A percentile compares a stretch with the other conserved stretches of the same genome.
These are phyloP conservation scores for Pterocarpus macrocarpus DNA, from an alignment of 306 rosid genomes.

Conservation along the genomic window DNA sequence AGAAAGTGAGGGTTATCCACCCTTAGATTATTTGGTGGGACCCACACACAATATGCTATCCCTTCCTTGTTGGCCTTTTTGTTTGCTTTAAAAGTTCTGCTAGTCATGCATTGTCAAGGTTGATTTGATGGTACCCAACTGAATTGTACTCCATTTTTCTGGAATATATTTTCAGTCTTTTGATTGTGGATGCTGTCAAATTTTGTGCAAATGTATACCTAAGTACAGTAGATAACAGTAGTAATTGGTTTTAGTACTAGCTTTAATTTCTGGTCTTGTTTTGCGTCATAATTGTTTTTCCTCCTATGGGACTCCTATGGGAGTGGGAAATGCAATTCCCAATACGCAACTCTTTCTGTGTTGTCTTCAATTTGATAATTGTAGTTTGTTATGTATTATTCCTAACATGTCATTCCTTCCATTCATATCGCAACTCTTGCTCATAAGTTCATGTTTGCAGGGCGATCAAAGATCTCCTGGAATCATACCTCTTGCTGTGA, in stretches of 20 bases:
- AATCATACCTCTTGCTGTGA: constrained; percentile 96
- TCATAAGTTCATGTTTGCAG: constrained; percentile 62
- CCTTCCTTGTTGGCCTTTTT: neutral
- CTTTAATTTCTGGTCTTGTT: constrained; percentile 20
- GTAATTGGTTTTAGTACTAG: neutral
- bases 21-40: too few relatives aligned
- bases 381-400: neutral
- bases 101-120: constrained; percentile 6
- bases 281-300: neutral
- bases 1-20: too few relatives aligned
- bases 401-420: constrained; percentile 2
- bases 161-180: neutral
- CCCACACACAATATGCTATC: neutral
- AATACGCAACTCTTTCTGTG: neutral
- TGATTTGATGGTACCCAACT: constrained; percentile 15
- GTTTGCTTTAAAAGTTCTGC: constrained; percentile 12
- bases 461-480: constrained; percentile 99
- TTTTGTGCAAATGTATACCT: constrained; percentile 7
- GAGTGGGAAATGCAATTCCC: neutral
- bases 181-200: neutral
- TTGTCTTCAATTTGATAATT: constrained; percentile 16
- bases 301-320: neutral
- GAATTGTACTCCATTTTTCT: neutral
- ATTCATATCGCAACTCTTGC: constrained; percentile 26
- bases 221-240: constrained; percentile 16